phyloP scores from a whole-genome alignment of 2,329 filamentous ascomycete species.

The Pestalotiopsis fici region DNA sequence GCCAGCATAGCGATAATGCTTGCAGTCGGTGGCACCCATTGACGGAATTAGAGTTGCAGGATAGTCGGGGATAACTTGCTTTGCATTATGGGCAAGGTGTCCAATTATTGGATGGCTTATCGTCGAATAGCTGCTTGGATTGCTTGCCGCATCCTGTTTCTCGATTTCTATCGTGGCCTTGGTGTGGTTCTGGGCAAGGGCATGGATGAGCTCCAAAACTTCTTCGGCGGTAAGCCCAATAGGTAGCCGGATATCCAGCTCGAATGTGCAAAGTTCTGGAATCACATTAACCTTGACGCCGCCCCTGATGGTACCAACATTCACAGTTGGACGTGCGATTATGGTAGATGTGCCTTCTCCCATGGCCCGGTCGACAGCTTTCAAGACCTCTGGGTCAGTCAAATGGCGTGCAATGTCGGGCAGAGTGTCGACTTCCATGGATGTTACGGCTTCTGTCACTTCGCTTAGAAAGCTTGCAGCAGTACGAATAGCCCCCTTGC shows the following conservation, averaged over 20 bases:
- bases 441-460: background rate
- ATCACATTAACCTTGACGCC: background rate
- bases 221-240: background rate
- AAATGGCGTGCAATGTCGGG: background rate
- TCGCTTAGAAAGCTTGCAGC: background rate
- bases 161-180: background rate
- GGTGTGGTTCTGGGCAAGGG: background rate
- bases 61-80: background rate
- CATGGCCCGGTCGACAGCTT: background rate
- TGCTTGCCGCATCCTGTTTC: background rate
- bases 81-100: background rate
- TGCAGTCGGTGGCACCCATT: conserved; percentile 3
- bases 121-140: background rate
- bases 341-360: background rate
- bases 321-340: conserved; percentile 1
- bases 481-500: background rate
- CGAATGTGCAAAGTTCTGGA: background rate
- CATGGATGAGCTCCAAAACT: background rate
- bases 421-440: background rate
- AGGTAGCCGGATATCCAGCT: conserved; percentile 1
- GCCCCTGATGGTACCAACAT: background rate
- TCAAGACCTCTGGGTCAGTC: background rate
- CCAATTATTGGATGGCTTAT: background rate
- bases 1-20: conserved; percentile 1
- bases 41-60: background rate